Conservation (phyloP, 179 eudicot species). For the Spinacia oleracea region DNA sequence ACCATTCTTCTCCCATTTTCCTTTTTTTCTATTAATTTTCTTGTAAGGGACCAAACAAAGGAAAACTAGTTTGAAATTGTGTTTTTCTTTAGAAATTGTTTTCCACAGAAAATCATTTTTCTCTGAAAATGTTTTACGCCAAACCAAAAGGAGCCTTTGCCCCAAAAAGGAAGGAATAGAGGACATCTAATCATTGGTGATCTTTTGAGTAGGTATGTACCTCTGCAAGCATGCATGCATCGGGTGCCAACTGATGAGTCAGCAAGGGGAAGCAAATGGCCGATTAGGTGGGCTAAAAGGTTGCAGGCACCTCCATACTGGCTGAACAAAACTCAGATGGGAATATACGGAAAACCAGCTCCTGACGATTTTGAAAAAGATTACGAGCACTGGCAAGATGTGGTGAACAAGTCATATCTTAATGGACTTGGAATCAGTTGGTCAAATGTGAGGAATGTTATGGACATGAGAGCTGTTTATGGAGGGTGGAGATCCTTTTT, state of each 20-base stretch:
- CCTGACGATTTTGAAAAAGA: slow-evolving; percentile 74
- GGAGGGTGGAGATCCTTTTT: slow-evolving; percentile 56
- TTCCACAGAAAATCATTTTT: too few species aligned
- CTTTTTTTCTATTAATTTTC: too few species aligned
- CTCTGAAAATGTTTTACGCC: too few species aligned
- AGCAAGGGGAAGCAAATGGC: slow-evolving; percentile 79
- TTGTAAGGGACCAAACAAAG: too few species aligned
- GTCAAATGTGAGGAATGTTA: slow-evolving; percentile 70
- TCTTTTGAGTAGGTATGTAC: slow-evolving; percentile 57
- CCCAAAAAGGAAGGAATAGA: not conserved
- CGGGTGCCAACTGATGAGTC: slow-evolving; percentile 47
- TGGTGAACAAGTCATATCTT: slow-evolving; percentile 59
- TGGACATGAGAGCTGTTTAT: slow-evolving; percentile 94
- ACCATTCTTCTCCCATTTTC: too few species aligned
- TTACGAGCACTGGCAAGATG: slow-evolving; percentile 69
- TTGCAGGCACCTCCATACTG: slow-evolving; percentile 61
- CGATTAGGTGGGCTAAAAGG: slow-evolving; percentile 65
- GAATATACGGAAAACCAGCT: slow-evolving; percentile 84
- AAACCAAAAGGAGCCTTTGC: too few species aligned
- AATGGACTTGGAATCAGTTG: slow-evolving; percentile 73
- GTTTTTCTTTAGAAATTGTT: too few species aligned
- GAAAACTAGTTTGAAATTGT: too few species aligned
- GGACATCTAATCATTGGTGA: not conserved
- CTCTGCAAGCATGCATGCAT: slow-evolving; percentile 83
- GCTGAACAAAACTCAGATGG: slow-evolving; percentile 69